These are phyloP conservation scores for Starmerella lactis-condensi DNA, from an alignment of 805 yeast species.

Conservation along the genomic window DNA sequence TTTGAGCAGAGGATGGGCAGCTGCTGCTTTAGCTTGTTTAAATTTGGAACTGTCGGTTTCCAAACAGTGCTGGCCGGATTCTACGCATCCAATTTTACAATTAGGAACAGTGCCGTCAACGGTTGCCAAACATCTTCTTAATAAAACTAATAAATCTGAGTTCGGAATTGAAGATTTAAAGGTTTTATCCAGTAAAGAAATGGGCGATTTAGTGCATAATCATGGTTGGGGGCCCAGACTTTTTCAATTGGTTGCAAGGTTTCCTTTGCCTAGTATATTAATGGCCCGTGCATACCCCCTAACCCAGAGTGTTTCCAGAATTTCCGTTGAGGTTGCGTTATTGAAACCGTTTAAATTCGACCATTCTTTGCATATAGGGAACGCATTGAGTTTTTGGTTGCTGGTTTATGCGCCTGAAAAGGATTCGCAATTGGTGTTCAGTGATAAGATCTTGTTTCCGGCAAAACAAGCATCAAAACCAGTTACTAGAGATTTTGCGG, in stretches of 20 bases:
- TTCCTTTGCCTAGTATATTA: constrained; percentile 50
- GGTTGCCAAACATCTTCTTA: constrained; percentile 41
- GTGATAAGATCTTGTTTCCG: constrained; percentile 58
- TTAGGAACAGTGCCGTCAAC: constrained; percentile 35
- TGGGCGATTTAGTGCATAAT: constrained; percentile 84
- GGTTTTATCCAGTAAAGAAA: constrained; percentile 52
- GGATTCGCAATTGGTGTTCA: constrained; percentile 66
- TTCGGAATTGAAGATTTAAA: constrained; percentile 43
- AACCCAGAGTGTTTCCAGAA: constrained; percentile 66
- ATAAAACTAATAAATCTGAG: constrained; percentile 23
- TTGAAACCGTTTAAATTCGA: constrained; percentile 54
- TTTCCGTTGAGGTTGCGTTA: constrained; percentile 48
- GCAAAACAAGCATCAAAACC: constrained; percentile 39
- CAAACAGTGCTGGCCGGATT: constrained; percentile 63
- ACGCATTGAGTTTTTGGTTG: constrained; percentile 77
- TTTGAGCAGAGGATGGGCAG: constrained; percentile 81
- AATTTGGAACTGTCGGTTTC: constrained; percentile 77
- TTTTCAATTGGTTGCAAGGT: constrained; percentile 41
- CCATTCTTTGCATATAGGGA: constrained; percentile 57
- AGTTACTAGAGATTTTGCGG: constrained; percentile 65
- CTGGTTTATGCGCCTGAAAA: constrained; percentile 39
- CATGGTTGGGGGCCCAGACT: constrained; percentile 48
- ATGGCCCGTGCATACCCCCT: constrained; percentile 78
- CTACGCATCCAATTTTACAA: constrained; percentile 70
- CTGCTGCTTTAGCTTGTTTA: constrained; percentile 51